These are phyloP conservation scores for Rhizopogon vulgaris DNA, from an alignment of 768 basidiomycete genomes.

Conservation along the genomic window DNA sequence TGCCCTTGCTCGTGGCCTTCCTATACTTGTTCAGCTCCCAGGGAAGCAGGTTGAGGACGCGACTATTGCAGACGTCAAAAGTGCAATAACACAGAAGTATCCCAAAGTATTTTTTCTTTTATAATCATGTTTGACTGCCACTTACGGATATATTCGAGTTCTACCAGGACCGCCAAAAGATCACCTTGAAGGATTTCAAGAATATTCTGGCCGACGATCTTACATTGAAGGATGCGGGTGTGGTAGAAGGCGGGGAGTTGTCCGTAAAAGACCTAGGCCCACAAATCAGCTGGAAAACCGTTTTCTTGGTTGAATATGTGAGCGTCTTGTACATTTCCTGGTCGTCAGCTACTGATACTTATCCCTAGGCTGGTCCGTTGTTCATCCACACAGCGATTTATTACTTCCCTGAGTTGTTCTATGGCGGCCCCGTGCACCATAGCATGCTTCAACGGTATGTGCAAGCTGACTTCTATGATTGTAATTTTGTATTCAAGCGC, in stretches of 20 bases:
- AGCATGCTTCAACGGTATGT: slow-evolving; percentile 71
- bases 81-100: slow-evolving; percentile 47
- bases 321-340: slow-evolving; percentile 25
- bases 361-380: slow-evolving; percentile 71
- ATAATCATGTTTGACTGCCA: not conserved
- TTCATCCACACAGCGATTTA: slow-evolving; percentile 85
- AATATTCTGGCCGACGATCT: slow-evolving; percentile 59
- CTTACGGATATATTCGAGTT: slow-evolving; percentile 41
- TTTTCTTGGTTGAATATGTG: slow-evolving; percentile 95
- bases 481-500: not conserved
- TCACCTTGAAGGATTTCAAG: slow-evolving; percentile 57
- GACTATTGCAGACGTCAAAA: slow-evolving; percentile 68
- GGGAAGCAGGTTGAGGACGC: slow-evolving; percentile 37
- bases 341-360: slow-evolving; percentile 1
- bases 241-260: slow-evolving; percentile 58
- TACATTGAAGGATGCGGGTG: slow-evolving; percentile 50
- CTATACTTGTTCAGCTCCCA: slow-evolving; percentile 42
- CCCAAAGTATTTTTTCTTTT: slow-evolving; percentile 37
- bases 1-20: slow-evolving; percentile 44
- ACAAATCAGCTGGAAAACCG: slow-evolving; percentile 83
- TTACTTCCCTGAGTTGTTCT: slow-evolving; percentile 62
- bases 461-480: not conserved
- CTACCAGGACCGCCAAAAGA: slow-evolving; percentile 63
- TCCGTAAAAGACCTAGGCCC: slow-evolving; percentile 86
- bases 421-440: slow-evolving; percentile 64